Base-by-base conservation (phyloP, 306 rosid genomes). In the Coriaria nepalensis region DNA sequence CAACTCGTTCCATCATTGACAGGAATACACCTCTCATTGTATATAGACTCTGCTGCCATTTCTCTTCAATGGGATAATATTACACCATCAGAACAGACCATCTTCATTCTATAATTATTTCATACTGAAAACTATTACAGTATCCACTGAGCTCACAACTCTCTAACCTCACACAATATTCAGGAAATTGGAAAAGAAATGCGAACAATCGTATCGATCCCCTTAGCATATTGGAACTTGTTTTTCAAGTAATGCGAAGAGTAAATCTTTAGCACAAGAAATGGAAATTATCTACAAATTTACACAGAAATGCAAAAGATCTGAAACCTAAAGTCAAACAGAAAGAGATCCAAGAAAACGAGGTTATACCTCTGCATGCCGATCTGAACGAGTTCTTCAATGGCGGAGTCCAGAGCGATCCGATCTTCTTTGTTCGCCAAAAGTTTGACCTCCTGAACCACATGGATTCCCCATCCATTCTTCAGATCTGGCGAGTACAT, bases 401-500 rank as follows among this genome's bases (percentile, higher is more conserved):
- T 79, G 63, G 95, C 82, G 5, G 87, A 69, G 57, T 84, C 97
- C 40, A 84, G 71, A 50, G 76, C 54, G 43, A 57, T 49, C 35
- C 97, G 85, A 67, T 81, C 92, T 33, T 69, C 86, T 56, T 84
- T 90, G 80, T 73, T 81, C 9, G 94, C 95, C 81, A 90, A 65
- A 56, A 84, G 66, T 70, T 84, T 90, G 62, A 90, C 84, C 80
- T 90, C 97, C 69, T 90, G 97, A 49, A 84, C 93, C 10, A 90
- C 81, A 44, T 90, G 95, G 37, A 90, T 72, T 33, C 97, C 97
- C 97, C 97, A 90, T 41, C 97, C 95, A 37, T 60, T 68, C 54
- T 39, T 77, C 68, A 90, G 94, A 90, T 90, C 97, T 13, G 97
- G 94, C 40, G 82, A 70, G 64, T 84, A 90, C 81, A 90, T 78